A percentile compares a stretch with the other conserved stretches of the same genome.
Conservation (phyloP, 345 rosid genomes). For the Bruguiera gymnorhiza region DNA sequence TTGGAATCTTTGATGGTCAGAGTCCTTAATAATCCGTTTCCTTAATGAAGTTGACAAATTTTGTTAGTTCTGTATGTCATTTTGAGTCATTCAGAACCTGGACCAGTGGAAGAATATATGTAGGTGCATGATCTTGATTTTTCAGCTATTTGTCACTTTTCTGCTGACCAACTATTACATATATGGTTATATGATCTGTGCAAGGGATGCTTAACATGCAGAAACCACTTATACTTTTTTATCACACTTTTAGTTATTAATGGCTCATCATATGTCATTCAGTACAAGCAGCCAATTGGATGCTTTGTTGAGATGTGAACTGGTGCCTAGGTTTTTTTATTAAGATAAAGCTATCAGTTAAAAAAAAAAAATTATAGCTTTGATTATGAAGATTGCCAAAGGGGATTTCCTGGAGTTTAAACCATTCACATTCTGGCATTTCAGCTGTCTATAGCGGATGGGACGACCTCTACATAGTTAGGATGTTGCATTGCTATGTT, state of each 20-base stretch:
- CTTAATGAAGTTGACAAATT: slow-evolving; percentile 10
- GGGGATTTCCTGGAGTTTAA: too few relatives aligned
- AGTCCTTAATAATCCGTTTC: slow-evolving; percentile 19
- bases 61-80: neutral
- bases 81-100: slow-evolving; percentile 7
- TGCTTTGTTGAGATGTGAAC: neutral
- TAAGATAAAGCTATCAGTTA: neutral
- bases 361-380: neutral
- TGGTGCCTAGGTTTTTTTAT: neutral
- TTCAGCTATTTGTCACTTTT: slow-evolving; percentile 8
- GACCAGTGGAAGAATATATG: slow-evolving; percentile 6
- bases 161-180: slow-evolving; percentile 1
- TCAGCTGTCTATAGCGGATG: neutral
- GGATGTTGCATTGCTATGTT: neutral
- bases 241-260: neutral
- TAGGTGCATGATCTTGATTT: slow-evolving; percentile 5
- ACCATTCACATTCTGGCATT: neutral
- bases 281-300: neutral
- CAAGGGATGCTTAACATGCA: too few relatives aligned
- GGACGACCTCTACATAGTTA: neutral
- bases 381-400: too few relatives aligned
- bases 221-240: neutral
- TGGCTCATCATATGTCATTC: neutral
- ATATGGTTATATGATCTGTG: neutral
- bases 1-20: slow-evolving; percentile 98